Base-by-base conservation (phyloP, 2,329 filamentous ascomycete genomes). In the Fusarium nygamai region DNA sequence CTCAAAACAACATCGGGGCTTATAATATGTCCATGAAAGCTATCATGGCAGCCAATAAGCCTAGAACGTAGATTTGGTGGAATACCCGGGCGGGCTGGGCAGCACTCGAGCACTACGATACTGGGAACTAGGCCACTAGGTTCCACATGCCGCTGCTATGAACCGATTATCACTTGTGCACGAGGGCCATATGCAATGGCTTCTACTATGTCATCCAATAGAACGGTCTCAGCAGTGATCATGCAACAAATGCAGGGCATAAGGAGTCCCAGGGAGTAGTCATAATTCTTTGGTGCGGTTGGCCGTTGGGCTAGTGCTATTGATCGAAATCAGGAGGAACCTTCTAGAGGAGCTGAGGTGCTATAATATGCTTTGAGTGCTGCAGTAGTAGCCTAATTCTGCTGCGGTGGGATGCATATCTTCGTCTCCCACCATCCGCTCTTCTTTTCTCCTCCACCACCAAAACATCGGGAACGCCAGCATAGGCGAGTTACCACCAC, bases 321-420 rank as follows among this genome's bases (percentile, higher is more conserved):
- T 44, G 34, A 53, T 43, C n/a, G 36, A 38, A 29, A 38, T 27
- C 14, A 53, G 22, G 19, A 8, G 31, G 47, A 56, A 34, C 22
- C 10, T 43, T 64, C 51, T 48, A 43, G 24, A 33, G 39, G 11
- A 38, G 8, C 27, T 13, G 16, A 9, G 38, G 13, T 34, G 31
- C 24, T 41, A 24, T 6, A 24, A 22, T 47, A 48, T 38, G 19
- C 22, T 66, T 65, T 48, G 39, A 17, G 24, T 46, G 19, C 51
- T 71, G 60, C 47, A 33, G n/a, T 36, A 43, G 53, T 29, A 66
- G 64, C 60, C 33, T 54, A 41, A 12, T 33, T 58, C 22, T 70
- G 22, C 27, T 38, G 16, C 51, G 20, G 34, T 54, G 46, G 60
- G 59, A 46, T 51, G 41, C 12, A 59, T 34, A 34, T 39, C 39